These are phyloP conservation scores for Solanum raphanifolium DNA, from an alignment of 257 asterid genomes.

Conservation along the genomic window DNA sequence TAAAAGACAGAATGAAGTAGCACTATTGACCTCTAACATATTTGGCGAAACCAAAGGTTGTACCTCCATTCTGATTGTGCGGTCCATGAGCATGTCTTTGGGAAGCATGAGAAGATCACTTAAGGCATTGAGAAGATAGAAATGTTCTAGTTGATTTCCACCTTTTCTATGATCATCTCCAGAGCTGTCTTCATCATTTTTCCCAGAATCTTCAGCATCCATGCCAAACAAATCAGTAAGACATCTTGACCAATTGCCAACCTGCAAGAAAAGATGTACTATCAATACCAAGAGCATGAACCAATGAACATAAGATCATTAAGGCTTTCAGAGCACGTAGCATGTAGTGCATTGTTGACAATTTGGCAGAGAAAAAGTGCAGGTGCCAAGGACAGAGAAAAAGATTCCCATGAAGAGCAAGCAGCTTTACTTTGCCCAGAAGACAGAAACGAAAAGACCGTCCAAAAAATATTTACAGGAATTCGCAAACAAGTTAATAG, in stretches of 20 bases:
- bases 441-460: not conserved
- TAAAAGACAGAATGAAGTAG: not conserved
- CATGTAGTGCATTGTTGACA: not conserved
- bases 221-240: conserved; percentile 48
- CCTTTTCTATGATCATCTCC: conserved; percentile 19
- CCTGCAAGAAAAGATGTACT: conserved; percentile 23
- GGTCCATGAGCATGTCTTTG: conserved; percentile 88
- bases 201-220: conserved; percentile 20
- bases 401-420: not conserved
- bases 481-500: not conserved
- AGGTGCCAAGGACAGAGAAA: not conserved
- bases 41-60: not conserved
- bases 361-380: not conserved
- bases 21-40: not conserved
- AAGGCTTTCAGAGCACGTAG: not conserved
- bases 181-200: conserved; percentile 13
- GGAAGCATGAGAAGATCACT: conserved; percentile 99
- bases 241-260: conserved; percentile 91
- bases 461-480: not conserved
- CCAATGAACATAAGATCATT: not conserved
- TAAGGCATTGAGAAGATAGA: conserved; percentile 67
- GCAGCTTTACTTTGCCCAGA: not conserved
- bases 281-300: not conserved
- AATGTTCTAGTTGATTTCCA: conserved; percentile 39
- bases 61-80: conserved; percentile 79